A percentile compares a stretch with the other conserved stretches of the same genome.
Conservation (phyloP, 2,329 filamentous ascomycete species). For the Sclerotiophoma versabilis region DNA sequence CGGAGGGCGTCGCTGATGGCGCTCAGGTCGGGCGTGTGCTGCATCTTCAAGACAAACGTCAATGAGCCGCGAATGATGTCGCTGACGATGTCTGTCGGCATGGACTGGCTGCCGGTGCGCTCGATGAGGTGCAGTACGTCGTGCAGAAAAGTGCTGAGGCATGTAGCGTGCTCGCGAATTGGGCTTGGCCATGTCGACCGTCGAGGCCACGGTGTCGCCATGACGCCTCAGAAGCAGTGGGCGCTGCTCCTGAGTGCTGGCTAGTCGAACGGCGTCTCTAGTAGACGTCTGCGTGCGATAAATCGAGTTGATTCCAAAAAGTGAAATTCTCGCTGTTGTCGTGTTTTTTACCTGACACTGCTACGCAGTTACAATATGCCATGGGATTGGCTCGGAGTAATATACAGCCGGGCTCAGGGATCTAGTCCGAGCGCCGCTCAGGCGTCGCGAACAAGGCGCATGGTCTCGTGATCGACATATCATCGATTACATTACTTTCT, state of each 20-base stretch:
- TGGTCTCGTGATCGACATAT: too few species aligned
- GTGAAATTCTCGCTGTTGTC: slow-evolving; percentile 7
- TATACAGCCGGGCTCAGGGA: too few species aligned
- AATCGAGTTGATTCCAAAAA: slow-evolving; percentile 15
- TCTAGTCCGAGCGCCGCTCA: too few species aligned
- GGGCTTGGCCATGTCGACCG: not conserved
- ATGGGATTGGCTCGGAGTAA: too few species aligned
- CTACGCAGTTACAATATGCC: too few species aligned
- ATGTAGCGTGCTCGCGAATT: not conserved
- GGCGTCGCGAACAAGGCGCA: too few species aligned
- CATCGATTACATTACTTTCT: too few species aligned
- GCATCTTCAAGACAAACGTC: not conserved
- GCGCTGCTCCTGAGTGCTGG: not conserved
- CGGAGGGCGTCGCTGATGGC: not conserved
- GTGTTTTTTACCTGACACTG: too few species aligned
- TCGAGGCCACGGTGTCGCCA: not conserved
- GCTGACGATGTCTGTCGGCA: not conserved
- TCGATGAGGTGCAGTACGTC: not conserved
- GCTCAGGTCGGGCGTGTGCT: not conserved
- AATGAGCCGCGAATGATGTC: not conserved
- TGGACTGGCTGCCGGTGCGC: not conserved
- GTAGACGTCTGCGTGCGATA: slow-evolving; percentile 12
- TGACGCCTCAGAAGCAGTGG: not conserved
- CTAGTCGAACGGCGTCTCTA: slow-evolving; percentile 6
- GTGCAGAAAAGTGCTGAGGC: not conserved